A percentile compares a stretch with the other conserved stretches of the same genome.
Evolutionary conservation across 2,329 filamentous ascomycete genomes (phyloP).

Genomic region (Fusarium ambrosium): DNA sequence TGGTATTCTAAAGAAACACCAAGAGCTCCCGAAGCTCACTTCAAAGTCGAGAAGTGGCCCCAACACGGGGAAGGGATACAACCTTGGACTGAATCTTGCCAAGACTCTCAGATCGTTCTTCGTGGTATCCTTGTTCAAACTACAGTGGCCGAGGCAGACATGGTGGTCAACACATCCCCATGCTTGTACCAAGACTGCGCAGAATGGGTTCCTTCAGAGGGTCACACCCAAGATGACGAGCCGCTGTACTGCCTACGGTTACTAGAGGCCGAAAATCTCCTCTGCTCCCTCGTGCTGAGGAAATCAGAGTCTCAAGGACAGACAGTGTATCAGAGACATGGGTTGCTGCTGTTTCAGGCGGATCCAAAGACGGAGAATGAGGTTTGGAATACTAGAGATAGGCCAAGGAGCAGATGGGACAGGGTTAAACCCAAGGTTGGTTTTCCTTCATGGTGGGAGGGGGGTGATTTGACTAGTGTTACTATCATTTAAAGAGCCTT

Average conservation of each 20-base stretch:
- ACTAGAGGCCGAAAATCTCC: not conserved
- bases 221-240: not conserved
- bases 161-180: not conserved
- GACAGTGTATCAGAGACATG: not conserved
- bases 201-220: not conserved
- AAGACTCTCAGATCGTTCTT: not conserved
- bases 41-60: not conserved
- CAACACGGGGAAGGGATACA: not conserved
- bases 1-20: not conserved
- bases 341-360: not conserved
- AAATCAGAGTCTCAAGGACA: not conserved
- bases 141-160: not conserved
- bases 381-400: not conserved
- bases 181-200: not conserved
- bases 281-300: not conserved
- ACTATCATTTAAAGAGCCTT: not conserved
- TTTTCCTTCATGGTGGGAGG: constrained; percentile 3
- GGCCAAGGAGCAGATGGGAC: constrained; percentile 2
- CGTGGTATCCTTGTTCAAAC: not conserved
- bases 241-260: not conserved
- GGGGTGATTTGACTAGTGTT: not conserved
- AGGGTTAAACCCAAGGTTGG: not conserved
- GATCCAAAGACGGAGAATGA: not conserved
- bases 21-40: not conserved
- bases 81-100: not conserved